These are phyloP conservation scores for Pythium biforme DNA, from an alignment of 352 stramenopile genomes.

Conservation along the genomic window DNA sequence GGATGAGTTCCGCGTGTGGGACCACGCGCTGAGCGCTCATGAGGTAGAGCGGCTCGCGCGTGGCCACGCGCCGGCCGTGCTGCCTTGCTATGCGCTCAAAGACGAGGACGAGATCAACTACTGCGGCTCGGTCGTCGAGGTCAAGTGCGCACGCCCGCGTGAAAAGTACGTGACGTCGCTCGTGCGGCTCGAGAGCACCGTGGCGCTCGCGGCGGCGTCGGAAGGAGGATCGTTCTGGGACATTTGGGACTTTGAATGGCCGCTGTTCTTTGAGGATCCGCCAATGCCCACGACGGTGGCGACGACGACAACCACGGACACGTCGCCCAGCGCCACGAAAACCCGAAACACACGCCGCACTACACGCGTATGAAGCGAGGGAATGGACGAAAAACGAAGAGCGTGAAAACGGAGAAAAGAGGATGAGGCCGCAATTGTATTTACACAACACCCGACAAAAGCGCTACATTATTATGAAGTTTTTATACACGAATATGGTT, in stretches of 20 bases:
- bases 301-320: not conserved
- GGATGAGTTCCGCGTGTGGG: constrained; percentile 53
- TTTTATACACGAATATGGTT: too few species aligned
- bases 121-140: constrained; percentile 15
- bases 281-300: not conserved
- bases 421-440: not conserved
- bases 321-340: not conserved
- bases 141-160: constrained; percentile 15
- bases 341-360: not conserved
- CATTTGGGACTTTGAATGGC: constrained; percentile 18
- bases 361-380: not conserved
- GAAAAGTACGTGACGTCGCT: constrained; percentile 16
- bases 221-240: constrained; percentile 13
- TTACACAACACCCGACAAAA: not conserved
- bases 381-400: not conserved
- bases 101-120: constrained; percentile 17
- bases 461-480: not conserved
- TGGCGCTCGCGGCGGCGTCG: not conserved
- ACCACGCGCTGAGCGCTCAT: not conserved
- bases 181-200: constrained; percentile 4
- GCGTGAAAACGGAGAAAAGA: not conserved
- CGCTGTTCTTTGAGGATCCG: constrained; percentile 17
- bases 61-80: not conserved
- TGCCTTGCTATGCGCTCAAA: constrained; percentile 19
- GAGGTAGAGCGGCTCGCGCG: constrained; percentile 6